Conservation (phyloP, 148 eudicot species). For the Cornus controversa region DNA sequence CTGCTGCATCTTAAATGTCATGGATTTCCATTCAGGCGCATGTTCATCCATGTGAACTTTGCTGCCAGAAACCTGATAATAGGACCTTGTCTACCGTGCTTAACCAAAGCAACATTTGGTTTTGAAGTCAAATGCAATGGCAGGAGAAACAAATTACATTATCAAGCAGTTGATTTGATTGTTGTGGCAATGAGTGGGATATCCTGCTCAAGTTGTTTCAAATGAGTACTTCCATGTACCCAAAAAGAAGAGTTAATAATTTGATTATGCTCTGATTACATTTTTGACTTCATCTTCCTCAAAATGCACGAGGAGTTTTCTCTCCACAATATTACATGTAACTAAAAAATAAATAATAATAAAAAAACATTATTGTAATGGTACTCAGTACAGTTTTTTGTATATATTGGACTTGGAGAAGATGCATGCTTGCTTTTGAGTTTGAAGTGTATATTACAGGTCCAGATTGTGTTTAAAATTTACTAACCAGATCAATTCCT, state of each 20-base stretch:
- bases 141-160: background rate
- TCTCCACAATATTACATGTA: background rate
- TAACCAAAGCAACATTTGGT: background rate
- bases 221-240: slow-evolving; percentile 1
- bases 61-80: background rate
- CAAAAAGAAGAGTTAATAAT: background rate
- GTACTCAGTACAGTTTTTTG: background rate
- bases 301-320: background rate
- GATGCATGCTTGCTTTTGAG: background rate
- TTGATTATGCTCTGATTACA: background rate
- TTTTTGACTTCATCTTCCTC: background rate
- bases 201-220: background rate
- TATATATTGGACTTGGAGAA: background rate
- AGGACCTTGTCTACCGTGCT: background rate
- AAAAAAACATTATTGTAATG: background rate
- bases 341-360: no score
- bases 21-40: background rate
- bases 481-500: slow-evolving; percentile 17
- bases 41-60: background rate
- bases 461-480: background rate
- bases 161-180: background rate
- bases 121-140: background rate
- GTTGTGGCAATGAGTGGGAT: background rate
- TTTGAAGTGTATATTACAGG: slow-evolving; percentile 1
- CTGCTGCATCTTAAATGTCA: background rate